Evolutionary conservation across 2,329 filamentous ascomycete species (phyloP), one percentile per base, ranked within the genome.

Genomic region (Penicillium glabrum): DNA sequence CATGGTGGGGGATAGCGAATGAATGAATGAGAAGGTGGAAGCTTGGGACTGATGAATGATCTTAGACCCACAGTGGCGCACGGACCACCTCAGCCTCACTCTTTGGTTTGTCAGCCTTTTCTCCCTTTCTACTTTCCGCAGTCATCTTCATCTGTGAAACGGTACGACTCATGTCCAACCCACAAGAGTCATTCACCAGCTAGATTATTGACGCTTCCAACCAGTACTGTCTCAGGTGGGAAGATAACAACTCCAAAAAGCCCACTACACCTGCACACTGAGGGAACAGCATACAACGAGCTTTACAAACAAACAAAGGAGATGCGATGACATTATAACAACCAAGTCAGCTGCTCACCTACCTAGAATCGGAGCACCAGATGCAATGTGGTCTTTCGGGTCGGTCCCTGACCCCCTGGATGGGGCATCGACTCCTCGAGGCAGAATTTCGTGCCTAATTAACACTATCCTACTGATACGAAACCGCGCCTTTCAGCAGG

Each of bases 231-330:
- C 79, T 83, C 63, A 82, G 87, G 59, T 86, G 97, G 8, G 90
- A 96, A 73, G 83, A 86, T 35, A 91, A 88, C 62, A 86, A 90
- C 71, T 83, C 97, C 19, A 85, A 85, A 53, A 86, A 88, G 89
- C 8, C 82, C 98, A 51, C 86, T 87, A 60, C 89, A 96, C 77
- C 98, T 93, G 93, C 89, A 90, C 61, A 88, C 87, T 53, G 96
- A 90, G 85, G 93, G 96, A 72, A 86, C 89, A 47, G 93, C 98
- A 72, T 98, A 98, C 74, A 91, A 96, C 70, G 86, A 88, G 23
- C 82, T 98, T 60, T 91, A 89, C 70, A 91, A 39, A 96, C 71
- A 96, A 67, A 83, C 98, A 31, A 76, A 85, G 51, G 79, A 78
- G 4, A 71, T 87, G 26, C 72, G 35, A 37, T 19, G 35, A 10